Evolutionary conservation across 768 basidiomycete species (phyloP), one percentile per base, ranked within the genome.

Genomic region (Peribolospora kevripleyi): DNA sequence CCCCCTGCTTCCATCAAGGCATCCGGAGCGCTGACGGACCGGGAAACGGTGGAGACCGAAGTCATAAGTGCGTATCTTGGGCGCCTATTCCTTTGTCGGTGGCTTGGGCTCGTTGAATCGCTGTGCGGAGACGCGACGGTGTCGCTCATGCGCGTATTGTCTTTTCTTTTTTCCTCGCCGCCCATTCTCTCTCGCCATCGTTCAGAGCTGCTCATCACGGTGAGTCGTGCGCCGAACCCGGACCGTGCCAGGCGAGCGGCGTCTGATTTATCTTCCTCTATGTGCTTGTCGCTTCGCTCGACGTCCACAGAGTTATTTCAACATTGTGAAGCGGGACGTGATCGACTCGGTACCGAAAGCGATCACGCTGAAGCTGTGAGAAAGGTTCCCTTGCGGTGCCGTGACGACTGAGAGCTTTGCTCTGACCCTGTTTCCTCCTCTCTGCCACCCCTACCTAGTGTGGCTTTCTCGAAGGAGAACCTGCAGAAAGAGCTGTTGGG

Each of bases 271-370:
- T 57, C 53, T 55, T 55, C 6, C 55, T 61, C 10, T 54, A 10
- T 13, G 37, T n/a, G 13, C 11, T 9, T 49, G 10, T 54, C 38
- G 5, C 47, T 25, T 8, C 11, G 7, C 46, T 50, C 41, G 43
- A 25, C 13, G 42, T 54, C 13, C 46, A 54, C 46, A 48, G 46
- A 59, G 25, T 25, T 95, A 95, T 69, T 95, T 83, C 75, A 88
- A 93, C 70, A 88, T 95, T 60, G 86, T 95, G 54, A 97, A 98
- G 72, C 81, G 90, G 56, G 91, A 95, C 70, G 87, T 97, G 84
- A 97, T 97, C 63, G 91, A 97, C 69, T 93, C 93, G 87, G 84
- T 97, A 37, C 91, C 91, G 6, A 98, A 98, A 68, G 85, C 85
- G 13, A 86, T 93, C 66, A 78, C 82, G 7, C 71, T 84, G 59